phyloP scores from a whole-genome alignment of 768 basidiomycete species.

The Rhodotorula babjevae region DNA sequence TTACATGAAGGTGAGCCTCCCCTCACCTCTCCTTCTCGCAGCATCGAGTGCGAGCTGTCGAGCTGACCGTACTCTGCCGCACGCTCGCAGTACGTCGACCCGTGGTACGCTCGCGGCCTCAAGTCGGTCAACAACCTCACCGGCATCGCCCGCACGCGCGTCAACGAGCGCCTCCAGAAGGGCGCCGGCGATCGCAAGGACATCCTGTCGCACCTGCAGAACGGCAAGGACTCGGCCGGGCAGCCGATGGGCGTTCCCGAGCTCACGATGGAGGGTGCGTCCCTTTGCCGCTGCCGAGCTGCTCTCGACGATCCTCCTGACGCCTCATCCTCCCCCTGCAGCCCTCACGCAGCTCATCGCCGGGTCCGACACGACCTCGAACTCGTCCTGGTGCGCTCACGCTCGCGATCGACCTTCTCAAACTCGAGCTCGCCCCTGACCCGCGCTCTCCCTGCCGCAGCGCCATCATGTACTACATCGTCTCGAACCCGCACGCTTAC shows the following conservation, averaged over 20 bases:
- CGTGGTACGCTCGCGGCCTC: slow-evolving; percentile 66
- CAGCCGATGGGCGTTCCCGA: slow-evolving; percentile 74
- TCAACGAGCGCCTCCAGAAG: slow-evolving; percentile 65
- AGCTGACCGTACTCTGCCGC: neutral
- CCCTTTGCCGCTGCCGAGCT: neutral
- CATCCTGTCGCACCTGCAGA: slow-evolving; percentile 72
- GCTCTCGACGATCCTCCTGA: neutral
- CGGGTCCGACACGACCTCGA: slow-evolving; percentile 88
- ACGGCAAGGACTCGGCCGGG: slow-evolving; percentile 69
- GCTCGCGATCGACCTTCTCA: neutral
- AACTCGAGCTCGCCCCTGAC: neutral
- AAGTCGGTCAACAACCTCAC: slow-evolving; percentile 55
- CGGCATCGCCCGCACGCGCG: slow-evolving; percentile 53
- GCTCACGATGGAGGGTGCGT: slow-evolving; percentile 67
- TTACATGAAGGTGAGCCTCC: slow-evolving; percentile 34
- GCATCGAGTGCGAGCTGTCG: too few species aligned
- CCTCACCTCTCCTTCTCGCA: neutral
- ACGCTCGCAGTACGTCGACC: neutral
- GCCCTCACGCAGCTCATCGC: slow-evolving; percentile 75
- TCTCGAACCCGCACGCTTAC: slow-evolving; percentile 61
- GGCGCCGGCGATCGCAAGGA: slow-evolving; percentile 66
- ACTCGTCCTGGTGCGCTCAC: slow-evolving; percentile 62
- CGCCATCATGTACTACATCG: slow-evolving; percentile 80
- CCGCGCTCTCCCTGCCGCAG: neutral
- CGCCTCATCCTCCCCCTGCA: slow-evolving; percentile 45